Conservation (phyloP, 78 protist genomes). For the Pigoraptor vietnamica region DNA sequence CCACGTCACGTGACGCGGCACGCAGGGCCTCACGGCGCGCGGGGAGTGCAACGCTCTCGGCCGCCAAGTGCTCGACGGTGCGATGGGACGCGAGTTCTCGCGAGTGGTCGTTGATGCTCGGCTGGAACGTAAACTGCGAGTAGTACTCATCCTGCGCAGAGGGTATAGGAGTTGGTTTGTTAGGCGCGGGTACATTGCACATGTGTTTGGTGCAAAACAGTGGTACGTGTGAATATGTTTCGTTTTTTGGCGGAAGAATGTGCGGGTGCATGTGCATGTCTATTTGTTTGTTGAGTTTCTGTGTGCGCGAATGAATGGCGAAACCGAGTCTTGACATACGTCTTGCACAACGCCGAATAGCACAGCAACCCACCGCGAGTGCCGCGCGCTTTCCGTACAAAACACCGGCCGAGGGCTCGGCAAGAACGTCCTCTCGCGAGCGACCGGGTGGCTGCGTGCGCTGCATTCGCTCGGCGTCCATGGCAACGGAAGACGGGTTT, state of each 20-base stretch:
- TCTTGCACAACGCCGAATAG: too few species aligned
- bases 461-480: not conserved
- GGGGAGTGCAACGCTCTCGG: not conserved
- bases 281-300: too few species aligned
- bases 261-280: too few species aligned
- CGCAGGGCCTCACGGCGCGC: not conserved
- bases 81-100: not conserved
- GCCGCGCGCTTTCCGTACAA: not conserved
- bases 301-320: too few species aligned
- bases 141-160: not conserved
- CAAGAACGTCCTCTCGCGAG: not conserved
- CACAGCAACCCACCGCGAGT: not conserved
- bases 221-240: too few species aligned
- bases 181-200: too few species aligned
- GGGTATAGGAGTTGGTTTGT: too few species aligned
- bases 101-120: not conserved
- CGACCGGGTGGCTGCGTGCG: not conserved
- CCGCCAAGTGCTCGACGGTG: not conserved
- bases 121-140: not conserved
- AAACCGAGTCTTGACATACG: too few species aligned
- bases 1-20: not conserved
- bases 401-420: not conserved
- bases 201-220: too few species aligned
- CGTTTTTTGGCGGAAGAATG: too few species aligned
- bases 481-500: not conserved